Evolutionary conservation across 1,284 basidiomycete genomes (phyloP), one percentile per base, ranked within the genome.

Genomic region (Puccinia triticina): DNA sequence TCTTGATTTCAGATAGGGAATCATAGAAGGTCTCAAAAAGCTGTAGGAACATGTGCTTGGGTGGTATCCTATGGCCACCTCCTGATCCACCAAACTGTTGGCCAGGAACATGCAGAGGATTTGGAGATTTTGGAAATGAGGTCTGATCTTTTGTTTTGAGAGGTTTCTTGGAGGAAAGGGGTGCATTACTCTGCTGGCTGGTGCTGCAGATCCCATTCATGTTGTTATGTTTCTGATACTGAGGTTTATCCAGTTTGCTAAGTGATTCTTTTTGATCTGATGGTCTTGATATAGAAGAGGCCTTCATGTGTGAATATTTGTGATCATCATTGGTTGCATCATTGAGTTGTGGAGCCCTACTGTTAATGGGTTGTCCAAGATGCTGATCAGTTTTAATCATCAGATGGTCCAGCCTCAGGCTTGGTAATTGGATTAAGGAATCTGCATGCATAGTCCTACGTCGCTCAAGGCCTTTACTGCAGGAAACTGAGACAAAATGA

Each of bases 1-100:
- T 82, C 59, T 83, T 77, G 12, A 82, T 83, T 61, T 85, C 84
- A 16, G 77, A 53, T 37, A 85, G 81, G 29, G 85, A 84, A 77
- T 85, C 85, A 79, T 84, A 85, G 50, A 85, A 85, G 29, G 83
- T 84, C 12, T 84, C 84, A 57, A 85, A 85, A 43, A 85, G 82
- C 23, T 81, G 71, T 23, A 85, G 74, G 83, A 85, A 85, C 29
- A 84, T 83, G 11, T 80, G 77, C 71, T 84, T 85, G 0, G 84
- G 83, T 26, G 84, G 53, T 0, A 77, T 72, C 2, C 76, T 61
- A 11, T 53, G 43, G 18, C 43, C 48, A n/a, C 43, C 37, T 26
- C 26, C 37, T 16, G 71, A 61, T 26, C 43, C 71, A 26, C 53
- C 40, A n/a, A 46, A 74, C 0, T 50, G 57, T 10, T 67, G 50